A percentile compares a stretch with the other conserved stretches of the same genome.
phyloP scores from a whole-genome alignment of 257 asterid species.

The Plantago ovata region DNA sequence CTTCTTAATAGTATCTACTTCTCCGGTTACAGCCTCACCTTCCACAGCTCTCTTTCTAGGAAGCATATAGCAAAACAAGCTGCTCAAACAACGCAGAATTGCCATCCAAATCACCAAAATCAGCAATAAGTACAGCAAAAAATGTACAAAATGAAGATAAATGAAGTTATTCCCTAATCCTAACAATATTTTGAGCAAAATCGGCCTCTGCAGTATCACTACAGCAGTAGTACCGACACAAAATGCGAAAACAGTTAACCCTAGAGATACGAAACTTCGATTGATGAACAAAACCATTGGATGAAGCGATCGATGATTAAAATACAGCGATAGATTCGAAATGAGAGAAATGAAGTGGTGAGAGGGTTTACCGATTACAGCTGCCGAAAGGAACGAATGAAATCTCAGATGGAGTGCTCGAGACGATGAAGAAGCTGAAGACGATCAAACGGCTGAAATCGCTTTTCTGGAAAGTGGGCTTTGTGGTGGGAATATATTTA shows the following conservation, averaged over 20 bases:
- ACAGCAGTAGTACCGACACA: conserved; percentile 14
- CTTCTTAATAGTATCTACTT: conserved; percentile 48
- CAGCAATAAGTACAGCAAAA: conserved; percentile 21
- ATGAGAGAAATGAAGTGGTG: conserved; percentile 26
- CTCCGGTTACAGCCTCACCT: conserved; percentile 72
- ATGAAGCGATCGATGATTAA: conserved; percentile 22
- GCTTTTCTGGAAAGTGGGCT: too few relatives aligned
- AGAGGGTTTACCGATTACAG: conserved; percentile 37
- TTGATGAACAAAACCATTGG: conserved; percentile 24
- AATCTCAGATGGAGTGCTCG: conserved; percentile 28
- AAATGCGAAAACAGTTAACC: conserved; percentile 16
- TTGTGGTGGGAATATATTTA: background rate
- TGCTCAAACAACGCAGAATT: conserved; percentile 46
- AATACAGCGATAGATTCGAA: conserved; percentile 28
- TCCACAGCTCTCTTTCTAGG: conserved; percentile 92
- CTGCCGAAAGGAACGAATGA: conserved; percentile 41
- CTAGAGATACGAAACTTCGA: conserved; percentile 11
- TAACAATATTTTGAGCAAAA: conserved; percentile 23
- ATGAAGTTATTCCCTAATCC: conserved; percentile 9
- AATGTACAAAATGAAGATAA: conserved; percentile 10
- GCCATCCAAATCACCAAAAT: conserved; percentile 51
- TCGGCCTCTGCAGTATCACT: conserved; percentile 19
- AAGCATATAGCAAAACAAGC: conserved; percentile 92
- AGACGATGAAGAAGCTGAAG: background rate
- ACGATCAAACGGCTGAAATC: too few relatives aligned